Evolutionary conservation across 2,329 filamentous ascomycete genomes (phyloP).

Genomic region (Emergomyces pasteurianus): DNA sequence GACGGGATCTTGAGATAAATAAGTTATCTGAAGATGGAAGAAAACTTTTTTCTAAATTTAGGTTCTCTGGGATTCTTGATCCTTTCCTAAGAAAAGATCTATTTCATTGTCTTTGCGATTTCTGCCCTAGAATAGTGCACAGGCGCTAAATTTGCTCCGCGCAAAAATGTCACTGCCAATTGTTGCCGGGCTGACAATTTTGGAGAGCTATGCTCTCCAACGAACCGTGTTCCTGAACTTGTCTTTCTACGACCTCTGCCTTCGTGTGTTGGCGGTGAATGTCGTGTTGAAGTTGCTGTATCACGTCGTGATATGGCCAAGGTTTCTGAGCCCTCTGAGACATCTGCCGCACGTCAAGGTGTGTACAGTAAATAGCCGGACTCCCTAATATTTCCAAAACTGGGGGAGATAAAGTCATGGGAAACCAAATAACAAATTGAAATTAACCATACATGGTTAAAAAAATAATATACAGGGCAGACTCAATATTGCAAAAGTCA

Average conservation of each 20-base stretch:
- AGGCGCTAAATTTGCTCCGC: not conserved
- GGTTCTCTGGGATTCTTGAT: too few species aligned
- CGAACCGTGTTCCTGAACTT: conserved; percentile 16
- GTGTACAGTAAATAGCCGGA: conserved; percentile 7
- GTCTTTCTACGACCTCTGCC: conserved; percentile 15
- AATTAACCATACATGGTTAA: not conserved
- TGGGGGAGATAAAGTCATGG: not conserved
- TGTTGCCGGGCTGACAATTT: conserved; percentile 13
- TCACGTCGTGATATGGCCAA: conserved; percentile 37
- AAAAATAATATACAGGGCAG: conserved; percentile 15
- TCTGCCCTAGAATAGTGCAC: not conserved
- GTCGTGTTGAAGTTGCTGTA: conserved; percentile 22
- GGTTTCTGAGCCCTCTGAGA: conserved; percentile 39
- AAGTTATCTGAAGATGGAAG: too few species aligned
- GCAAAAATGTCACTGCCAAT: conserved; percentile 13
- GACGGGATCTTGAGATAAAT: too few species aligned
- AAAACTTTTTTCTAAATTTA: too few species aligned
- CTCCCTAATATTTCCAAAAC: not conserved
- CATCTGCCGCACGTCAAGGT: conserved; percentile 38
- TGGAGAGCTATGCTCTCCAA: conserved; percentile 21
- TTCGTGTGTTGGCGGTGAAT: conserved; percentile 17
- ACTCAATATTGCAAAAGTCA: conserved; percentile 16
- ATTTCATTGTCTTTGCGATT: too few species aligned
- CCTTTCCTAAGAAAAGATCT: too few species aligned
- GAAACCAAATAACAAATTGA: not conserved